Evolutionary conservation across 768 basidiomycete species (phyloP), one percentile per base, ranked within the genome.

Genomic region (Gelatoporia subvermispora): DNA sequence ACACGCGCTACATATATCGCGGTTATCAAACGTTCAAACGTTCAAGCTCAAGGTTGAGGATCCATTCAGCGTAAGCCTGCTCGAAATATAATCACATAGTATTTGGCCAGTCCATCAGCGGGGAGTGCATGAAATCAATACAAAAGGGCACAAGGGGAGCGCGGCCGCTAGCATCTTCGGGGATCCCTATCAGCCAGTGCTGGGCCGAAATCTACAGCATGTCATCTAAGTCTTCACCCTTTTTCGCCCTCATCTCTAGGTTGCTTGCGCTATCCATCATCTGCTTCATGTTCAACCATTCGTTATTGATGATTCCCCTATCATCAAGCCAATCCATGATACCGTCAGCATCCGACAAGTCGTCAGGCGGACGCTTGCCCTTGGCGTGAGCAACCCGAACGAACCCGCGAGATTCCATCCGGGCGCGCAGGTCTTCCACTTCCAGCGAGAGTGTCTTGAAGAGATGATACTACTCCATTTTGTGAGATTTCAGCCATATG

Each of bases 311-410:
- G 37, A 87, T 63, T 16, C 76, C 74, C 31, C 87, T 74, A 51
- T 81, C 66, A 51, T 89, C 88, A 9, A 93, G 73, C 87, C 88
- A 90, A 20, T 88, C 85, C 68, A 84, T 84, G 34, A 91, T 71
- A n/a, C 68, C 79, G 58, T 92, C 87, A n/a, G 84, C 85, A 57
- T 91, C 81, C 11, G 71, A 63, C 28, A 84, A 68, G 57, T 91
- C 82, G 35, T 79, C 65, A 0, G 89, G 89, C 17, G 85, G 85
- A 48, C 72, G 60, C 53, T 67, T 67, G 2, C 78, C 78, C 22
- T 74, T 75, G 8, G 70, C 65, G 56, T 73, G 81, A 7, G 82
- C 77, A 20, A 86, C 72, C 22, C 76, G 76, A 56, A 83, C 75
- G 64, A 83, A 89, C 3, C 56, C 56, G 4, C 64, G 59, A n/a